Evolutionary conservation across 1,139 yeast genomes (phyloP).

Genomic region (Kodamaea sp.): DNA sequence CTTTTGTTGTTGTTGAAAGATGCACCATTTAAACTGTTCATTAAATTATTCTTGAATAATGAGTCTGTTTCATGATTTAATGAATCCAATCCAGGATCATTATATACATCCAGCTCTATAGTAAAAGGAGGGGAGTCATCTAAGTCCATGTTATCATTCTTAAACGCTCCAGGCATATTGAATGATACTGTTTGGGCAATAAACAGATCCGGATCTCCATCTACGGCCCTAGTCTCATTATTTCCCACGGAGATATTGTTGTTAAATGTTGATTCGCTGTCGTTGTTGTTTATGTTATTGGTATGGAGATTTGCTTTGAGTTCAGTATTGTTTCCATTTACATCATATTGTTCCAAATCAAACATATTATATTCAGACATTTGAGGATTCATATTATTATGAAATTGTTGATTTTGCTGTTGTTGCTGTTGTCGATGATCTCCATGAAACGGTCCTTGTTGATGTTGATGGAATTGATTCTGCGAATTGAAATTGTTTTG

Average conservation of each 20-base stretch:
- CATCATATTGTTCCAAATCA: constrained; percentile 8
- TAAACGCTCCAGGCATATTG: constrained; percentile 34
- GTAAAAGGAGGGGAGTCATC: constrained; percentile 42
- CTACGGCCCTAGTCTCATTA: background rate
- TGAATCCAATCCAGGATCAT: constrained; percentile 13
- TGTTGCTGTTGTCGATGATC: constrained; percentile 1
- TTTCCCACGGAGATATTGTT: background rate
- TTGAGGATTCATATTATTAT: too few species aligned
- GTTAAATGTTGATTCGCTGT: constrained; percentile 4
- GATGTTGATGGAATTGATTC: background rate
- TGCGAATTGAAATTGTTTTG: too few species aligned
- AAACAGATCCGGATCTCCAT: too few species aligned
- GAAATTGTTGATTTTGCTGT: background rate
- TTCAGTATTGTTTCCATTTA: constrained; percentile 5
- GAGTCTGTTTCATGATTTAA: constrained; percentile 8
- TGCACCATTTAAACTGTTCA: background rate
- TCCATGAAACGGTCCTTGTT: background rate
- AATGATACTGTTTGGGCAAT: constrained; percentile 12
- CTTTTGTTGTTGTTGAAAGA: constrained; percentile 3
- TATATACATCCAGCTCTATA: constrained; percentile 31
- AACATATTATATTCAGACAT: constrained; percentile 8
- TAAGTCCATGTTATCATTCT: constrained; percentile 32
- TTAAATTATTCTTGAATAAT: constrained; percentile 2
- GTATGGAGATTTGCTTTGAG: constrained; percentile 5
- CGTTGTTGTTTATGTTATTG: constrained; percentile 4